Evolutionary conservation across 108 stramenopile species (phyloP), one percentile per base, ranked within the genome.

Genomic region (Hondaea fermentalgiana): DNA sequence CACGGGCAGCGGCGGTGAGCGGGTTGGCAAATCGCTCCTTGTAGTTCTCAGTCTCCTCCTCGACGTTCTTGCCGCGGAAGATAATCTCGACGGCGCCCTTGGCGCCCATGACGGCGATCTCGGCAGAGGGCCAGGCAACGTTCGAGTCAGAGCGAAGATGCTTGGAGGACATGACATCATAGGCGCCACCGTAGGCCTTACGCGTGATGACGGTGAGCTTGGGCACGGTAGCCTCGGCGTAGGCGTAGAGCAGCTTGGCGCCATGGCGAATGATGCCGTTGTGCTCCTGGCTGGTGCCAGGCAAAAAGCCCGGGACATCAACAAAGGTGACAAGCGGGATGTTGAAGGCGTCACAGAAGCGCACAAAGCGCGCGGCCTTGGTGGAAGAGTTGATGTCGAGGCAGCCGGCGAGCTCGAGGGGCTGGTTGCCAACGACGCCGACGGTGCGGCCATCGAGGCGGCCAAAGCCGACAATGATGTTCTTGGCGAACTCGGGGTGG

Each of bases 221-320:
- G 51, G 97, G 96, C 5, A 99, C 98, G 25, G 96, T 97, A n/a
- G 98, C 98, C 89, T 99, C 97, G 5, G 97, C 95, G 91, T 98
- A 99, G 17, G 99, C 99, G 94, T 98, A 99, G 42, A 99, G 94
- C 23, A 99, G 94, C 95, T 99, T 98, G 58, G 97, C 96, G 59
- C 99, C 99, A 89, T 98, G 94, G 19, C 98, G 96, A 91, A 99
- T 99, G 92, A 99, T 99, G 47, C 94, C 93, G 45, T 92, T 91
- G 91, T 94, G 90, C 91, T 94, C 94, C 59, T 94, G 93, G 5
- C 4, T 69, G 8, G 98, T 98, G 5, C 99, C 99, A 12, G 99
- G 99, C 45, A 99, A 93, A 91, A 99, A 99, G 42, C 99, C 99
- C 12, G 99, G 99, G 17, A 99, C 99, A 91, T 99, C 99, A n/a